Evolutionary conservation across 495 filamentous ascomycete genomes (phyloP), one percentile per base, ranked within the genome.

Genomic region (Penicillium herquei): DNA sequence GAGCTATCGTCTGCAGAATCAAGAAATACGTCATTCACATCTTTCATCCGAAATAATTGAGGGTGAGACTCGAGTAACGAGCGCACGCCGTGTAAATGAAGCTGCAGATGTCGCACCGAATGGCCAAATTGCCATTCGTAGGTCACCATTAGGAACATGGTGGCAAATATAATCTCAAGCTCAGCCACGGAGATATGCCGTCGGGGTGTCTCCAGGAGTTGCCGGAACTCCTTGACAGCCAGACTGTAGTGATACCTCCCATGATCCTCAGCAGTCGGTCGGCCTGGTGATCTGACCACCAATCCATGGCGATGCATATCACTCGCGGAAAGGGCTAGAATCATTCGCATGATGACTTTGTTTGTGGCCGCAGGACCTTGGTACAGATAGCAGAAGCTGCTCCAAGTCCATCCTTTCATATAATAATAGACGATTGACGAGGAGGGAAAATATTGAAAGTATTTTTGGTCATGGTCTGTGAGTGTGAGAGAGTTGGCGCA

Each of bases 81-180:
- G n/a, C 70, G 69, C 14, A 76, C 69, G 0, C 73, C 73, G 34
- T 73, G 67, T 8, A 76, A 54, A 54, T 76, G 73, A 51, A 76
- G 55, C 50, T 76, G 71, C 7, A 76, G 62, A 65, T 73, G 71
- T 17, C 68, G 70, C 10, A 76, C 62, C 4, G 64, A 74, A 41
- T 74, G 63, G 11, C 73, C 73, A 50, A 72, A 76, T 43, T 76
- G 69, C 71, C 73, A 76, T 55, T 76, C 73, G 37, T 73, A 76
- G 0, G 65, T 66, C 31, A 74, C 58, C 73, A 76, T 76, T 33
- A 76, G 45, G 13, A 76, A 76, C 61, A 76, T 72, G 3, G 68
- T 76, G 12, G 69, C 70, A 50, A 76, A 73, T 16, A 76, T 72
- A 21, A 59, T 72, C 49, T 74, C 71, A 13, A 73, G 42, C 48